Conservation (phyloP, 768 basidiomycete species). For the Candolleomyces aberdarensis region DNA sequence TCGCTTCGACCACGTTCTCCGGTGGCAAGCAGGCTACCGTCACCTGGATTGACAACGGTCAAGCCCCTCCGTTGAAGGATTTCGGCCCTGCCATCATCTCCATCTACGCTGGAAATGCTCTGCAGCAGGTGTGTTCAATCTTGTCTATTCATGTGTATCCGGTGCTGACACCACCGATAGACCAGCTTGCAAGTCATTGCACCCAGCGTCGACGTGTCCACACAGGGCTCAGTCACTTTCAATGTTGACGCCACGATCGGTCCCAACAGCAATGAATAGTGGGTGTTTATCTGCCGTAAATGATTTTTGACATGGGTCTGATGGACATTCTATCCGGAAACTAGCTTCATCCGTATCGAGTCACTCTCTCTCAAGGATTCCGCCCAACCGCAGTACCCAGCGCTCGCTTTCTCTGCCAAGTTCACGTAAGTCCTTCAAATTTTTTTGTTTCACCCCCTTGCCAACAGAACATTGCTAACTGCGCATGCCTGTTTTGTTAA, state of each 20-base stretch:
- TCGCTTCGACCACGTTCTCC: constrained; percentile 39
- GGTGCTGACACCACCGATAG: constrained; percentile 22
- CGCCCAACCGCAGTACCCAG: constrained; percentile 48
- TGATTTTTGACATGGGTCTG: background rate
- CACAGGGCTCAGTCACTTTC: constrained; percentile 43
- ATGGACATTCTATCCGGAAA: constrained; percentile 5
- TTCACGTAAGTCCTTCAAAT: constrained; percentile 54
- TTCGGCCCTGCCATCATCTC: constrained; percentile 53
- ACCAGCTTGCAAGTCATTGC: constrained; percentile 55
- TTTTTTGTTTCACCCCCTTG: background rate
- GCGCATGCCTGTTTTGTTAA: constrained; percentile 21
- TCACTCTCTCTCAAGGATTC: constrained; percentile 55
- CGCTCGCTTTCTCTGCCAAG: constrained; percentile 73
- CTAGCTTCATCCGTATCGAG: constrained; percentile 76
- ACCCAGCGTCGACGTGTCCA: constrained; percentile 49
- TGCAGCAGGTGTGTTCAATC: constrained; percentile 49
- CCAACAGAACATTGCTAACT: background rate
- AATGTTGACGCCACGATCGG: constrained; percentile 52
- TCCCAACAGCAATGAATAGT: constrained; percentile 57
- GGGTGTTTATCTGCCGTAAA: constrained; percentile 13
- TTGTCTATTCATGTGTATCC: background rate
- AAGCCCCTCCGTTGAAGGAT: constrained; percentile 41
- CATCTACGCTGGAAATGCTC: constrained; percentile 62
- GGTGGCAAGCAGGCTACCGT: constrained; percentile 51
- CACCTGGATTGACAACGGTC: constrained; percentile 57